Evolutionary conservation across 768 basidiomycete genomes (phyloP), one percentile per base, ranked within the genome.

Genomic region (Tricholoma sp.): DNA sequence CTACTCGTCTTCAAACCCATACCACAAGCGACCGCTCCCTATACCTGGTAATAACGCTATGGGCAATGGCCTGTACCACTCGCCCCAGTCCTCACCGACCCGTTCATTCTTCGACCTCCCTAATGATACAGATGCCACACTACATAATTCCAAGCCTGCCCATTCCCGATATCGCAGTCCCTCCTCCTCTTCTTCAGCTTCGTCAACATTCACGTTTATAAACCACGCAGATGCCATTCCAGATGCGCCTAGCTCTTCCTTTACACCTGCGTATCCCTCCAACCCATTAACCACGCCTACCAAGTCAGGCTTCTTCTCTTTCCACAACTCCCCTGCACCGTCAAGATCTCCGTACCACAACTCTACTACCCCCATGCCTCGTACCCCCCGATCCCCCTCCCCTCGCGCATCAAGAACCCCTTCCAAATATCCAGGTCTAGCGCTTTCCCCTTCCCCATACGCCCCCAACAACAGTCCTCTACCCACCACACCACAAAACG

Each of bases 401-500:
- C 24, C 24, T 24, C 24, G 24, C 24, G 24, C 37, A 39, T 12
- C 37, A 2, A 13, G 2, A 12, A 39, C 37, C 1, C n/a, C 37
- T 12, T 12, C 37, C 11, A 39, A 39, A n/a, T 39, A 36, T 13
- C 8, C 34, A 24, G 34, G 13, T 8, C 9, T 13, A 36, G 34
- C 34, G 13, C 34, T 36, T 13, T 9, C 9, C 9, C 34, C 34
- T 36, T 36, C 34, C 9, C 34, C 34, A 13, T 36, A 13, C 13
- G 13, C 34, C 34, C 34, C 9, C 13, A 13, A 9, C 34, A 36
- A 36, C 34, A 9, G 13, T 10, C 2, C 34, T 36, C 34, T 24
- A 24, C 24, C 34, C 34, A 36, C 13, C 6, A 58, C 60, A 8
- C 45, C 59, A 13, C 62, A 62, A 50, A 57, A 60, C 9, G 37